Conservation (phyloP, 257 asterid genomes). For the Solanum tacnaense region DNA sequence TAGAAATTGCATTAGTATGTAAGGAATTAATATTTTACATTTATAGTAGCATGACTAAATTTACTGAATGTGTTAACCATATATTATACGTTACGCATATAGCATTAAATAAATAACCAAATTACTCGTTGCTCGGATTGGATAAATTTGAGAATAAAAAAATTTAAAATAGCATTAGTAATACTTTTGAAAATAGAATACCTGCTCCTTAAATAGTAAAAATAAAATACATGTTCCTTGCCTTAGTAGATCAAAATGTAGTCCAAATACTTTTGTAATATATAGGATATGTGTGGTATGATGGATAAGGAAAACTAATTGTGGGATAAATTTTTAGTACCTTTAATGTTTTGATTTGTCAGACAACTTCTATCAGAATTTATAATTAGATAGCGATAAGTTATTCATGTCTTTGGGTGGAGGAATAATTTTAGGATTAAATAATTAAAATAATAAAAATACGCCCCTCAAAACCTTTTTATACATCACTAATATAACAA, state of each 20-base stretch:
- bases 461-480: too few species aligned
- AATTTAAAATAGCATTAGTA: not conserved
- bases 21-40: not conserved
- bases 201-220: not conserved
- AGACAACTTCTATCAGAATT: not conserved
- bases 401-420: not conserved
- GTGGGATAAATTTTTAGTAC: not conserved
- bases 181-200: not conserved
- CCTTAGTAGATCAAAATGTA: not conserved
- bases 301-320: too few species aligned
- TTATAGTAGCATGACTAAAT: not conserved
- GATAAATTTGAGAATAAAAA: not conserved
- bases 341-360: not conserved
- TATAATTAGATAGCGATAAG: not conserved
- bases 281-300: not conserved
- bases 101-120: not conserved
- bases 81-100: not conserved
- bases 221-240: too few species aligned
- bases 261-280: not conserved
- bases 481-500: not conserved
- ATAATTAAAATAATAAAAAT: too few species aligned
- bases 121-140: not conserved
- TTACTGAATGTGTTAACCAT: not conserved
- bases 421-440: too few species aligned
- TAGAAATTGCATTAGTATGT: not conserved